phyloP scores from a whole-genome alignment of 495 filamentous ascomycete species.

The Astrothelium macrocarpum region DNA sequence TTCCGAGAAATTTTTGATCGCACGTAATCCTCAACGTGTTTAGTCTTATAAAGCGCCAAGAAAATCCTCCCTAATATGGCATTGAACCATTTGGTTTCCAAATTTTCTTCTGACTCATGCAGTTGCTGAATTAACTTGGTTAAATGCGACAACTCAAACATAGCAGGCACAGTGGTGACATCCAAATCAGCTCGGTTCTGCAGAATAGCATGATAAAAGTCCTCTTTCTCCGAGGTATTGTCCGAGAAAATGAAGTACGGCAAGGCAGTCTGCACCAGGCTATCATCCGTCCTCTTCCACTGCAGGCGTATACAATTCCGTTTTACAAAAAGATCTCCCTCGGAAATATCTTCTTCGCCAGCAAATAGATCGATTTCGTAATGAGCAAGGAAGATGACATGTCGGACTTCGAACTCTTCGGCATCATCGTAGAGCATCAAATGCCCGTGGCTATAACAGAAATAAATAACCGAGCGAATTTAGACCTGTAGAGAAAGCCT shows the following conservation, averaged over 20 bases:
- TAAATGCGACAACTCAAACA: slow-evolving; percentile 76
- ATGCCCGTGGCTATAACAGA: slow-evolving; percentile 66
- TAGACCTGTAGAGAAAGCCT: too few species aligned
- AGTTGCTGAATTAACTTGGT: slow-evolving; percentile 77
- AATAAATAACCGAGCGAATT: too few species aligned
- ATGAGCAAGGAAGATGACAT: slow-evolving; percentile 85
- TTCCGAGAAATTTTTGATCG: slow-evolving; percentile 88
- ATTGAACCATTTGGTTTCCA: slow-evolving; percentile 92
- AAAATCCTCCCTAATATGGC: slow-evolving; percentile 81
- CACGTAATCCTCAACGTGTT: slow-evolving; percentile 67
- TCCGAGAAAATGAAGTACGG: slow-evolving; percentile 93
- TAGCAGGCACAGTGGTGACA: slow-evolving; percentile 57
- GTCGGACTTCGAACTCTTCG: slow-evolving; percentile 82
- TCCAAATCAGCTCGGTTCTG: slow-evolving; percentile 59
- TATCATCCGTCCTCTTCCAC: slow-evolving; percentile 50
- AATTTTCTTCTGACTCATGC: slow-evolving; percentile 74
- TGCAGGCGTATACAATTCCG: slow-evolving; percentile 85
- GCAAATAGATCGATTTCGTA: slow-evolving; percentile 80
- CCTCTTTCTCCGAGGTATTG: slow-evolving; percentile 89
- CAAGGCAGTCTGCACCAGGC: slow-evolving; percentile 49
- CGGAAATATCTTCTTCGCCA: slow-evolving; percentile 64
- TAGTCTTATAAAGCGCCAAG: slow-evolving; percentile 75
- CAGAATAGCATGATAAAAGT: slow-evolving; percentile 91
- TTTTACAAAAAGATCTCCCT: slow-evolving; percentile 91
- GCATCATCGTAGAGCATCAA: slow-evolving; percentile 93